These are phyloP conservation scores for Mycena amicta DNA, from an alignment of 768 basidiomycete species.

Conservation along the genomic window DNA sequence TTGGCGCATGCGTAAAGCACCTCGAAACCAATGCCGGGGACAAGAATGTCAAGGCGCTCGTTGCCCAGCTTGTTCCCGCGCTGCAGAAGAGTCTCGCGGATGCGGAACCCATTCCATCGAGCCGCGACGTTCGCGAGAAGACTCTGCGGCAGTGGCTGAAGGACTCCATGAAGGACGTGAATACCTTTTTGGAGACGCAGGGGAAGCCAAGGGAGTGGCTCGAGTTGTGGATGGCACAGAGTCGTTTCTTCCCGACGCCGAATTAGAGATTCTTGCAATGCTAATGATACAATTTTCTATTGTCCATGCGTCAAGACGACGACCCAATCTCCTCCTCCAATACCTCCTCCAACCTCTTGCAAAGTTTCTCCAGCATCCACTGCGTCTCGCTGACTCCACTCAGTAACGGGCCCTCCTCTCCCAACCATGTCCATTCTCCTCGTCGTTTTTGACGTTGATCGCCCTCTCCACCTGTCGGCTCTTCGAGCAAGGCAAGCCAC, in stretches of 20 bases:
- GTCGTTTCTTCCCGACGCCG: constrained; percentile 8
- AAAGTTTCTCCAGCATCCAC: constrained; percentile 41
- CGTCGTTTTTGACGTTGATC: not conserved
- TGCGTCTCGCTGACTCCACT: constrained; percentile 37
- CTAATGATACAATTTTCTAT: not conserved
- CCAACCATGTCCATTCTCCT: constrained; percentile 39
- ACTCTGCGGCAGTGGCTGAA: constrained; percentile 16
- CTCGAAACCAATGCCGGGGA: constrained; percentile 1
- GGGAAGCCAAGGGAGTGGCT: constrained; percentile 6
- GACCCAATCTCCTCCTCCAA: constrained; percentile 26
- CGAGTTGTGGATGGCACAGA: constrained; percentile 18
- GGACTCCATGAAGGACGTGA: constrained; percentile 8
- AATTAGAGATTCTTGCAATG: not conserved
- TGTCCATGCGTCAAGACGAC: too few relatives aligned
- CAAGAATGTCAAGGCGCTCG: not conserved
- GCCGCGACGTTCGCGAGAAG: constrained; percentile 16
- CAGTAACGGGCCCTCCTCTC: constrained; percentile 43
- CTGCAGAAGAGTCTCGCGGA: not conserved
- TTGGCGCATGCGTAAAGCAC: constrained; percentile 8
- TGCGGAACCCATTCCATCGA: constrained; percentile 13
- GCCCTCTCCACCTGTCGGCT: constrained; percentile 21
- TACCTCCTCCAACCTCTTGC: constrained; percentile 35
- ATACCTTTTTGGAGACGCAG: constrained; percentile 9
- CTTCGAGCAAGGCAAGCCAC: constrained; percentile 34
- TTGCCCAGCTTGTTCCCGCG: not conserved